phyloP scores from a whole-genome alignment of 1,284 basidiomycete species.

The Sporisorium reilianum region DNA sequence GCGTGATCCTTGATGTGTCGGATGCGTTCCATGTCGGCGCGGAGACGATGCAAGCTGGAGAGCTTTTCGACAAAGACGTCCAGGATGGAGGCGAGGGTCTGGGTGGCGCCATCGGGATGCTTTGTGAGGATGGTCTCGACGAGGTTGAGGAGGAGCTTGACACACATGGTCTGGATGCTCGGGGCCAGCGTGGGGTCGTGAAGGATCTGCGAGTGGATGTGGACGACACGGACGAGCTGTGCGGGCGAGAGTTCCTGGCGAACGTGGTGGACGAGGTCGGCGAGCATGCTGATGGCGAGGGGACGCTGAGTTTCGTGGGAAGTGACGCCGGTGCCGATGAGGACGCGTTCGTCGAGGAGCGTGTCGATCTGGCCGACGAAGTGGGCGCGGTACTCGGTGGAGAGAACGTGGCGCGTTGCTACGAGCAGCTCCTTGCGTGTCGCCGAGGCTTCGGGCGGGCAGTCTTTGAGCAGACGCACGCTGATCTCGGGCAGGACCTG shows the following conservation, averaged over 20 bases:
- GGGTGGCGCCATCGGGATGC: slow-evolving; percentile 73
- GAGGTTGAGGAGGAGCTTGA: slow-evolving; percentile 91
- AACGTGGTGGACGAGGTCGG: slow-evolving; percentile 93
- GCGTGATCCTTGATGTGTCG: slow-evolving; percentile 39
- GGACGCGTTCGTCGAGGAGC: slow-evolving; percentile 89
- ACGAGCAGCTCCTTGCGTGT: slow-evolving; percentile 85
- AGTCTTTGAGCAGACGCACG: slow-evolving; percentile 90
- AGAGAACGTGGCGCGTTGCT: slow-evolving; percentile 90
- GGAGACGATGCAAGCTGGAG: slow-evolving; percentile 76
- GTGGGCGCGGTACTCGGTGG: slow-evolving; percentile 82
- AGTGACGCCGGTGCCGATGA: slow-evolving; percentile 83
- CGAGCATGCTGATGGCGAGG: slow-evolving; percentile 86
- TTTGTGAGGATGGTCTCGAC: slow-evolving; percentile 80
- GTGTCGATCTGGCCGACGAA: slow-evolving; percentile 89
- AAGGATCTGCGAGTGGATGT: slow-evolving; percentile 87
- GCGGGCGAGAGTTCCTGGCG: slow-evolving; percentile 82
- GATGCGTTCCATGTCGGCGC: slow-evolving; percentile 53
- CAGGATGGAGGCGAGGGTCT: slow-evolving; percentile 80
- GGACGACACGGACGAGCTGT: slow-evolving; percentile 84
- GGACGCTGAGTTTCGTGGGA: slow-evolving; percentile 84
- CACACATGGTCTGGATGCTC: slow-evolving; percentile 88
- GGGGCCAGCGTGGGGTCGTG: slow-evolving; percentile 88
- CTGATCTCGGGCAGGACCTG: slow-evolving; percentile 85
- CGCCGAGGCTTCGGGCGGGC: slow-evolving; percentile 86
- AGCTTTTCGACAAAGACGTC: slow-evolving; percentile 89